phyloP scores from a whole-genome alignment of 1,284 basidiomycete species.

The Sphagnurus paluster region DNA sequence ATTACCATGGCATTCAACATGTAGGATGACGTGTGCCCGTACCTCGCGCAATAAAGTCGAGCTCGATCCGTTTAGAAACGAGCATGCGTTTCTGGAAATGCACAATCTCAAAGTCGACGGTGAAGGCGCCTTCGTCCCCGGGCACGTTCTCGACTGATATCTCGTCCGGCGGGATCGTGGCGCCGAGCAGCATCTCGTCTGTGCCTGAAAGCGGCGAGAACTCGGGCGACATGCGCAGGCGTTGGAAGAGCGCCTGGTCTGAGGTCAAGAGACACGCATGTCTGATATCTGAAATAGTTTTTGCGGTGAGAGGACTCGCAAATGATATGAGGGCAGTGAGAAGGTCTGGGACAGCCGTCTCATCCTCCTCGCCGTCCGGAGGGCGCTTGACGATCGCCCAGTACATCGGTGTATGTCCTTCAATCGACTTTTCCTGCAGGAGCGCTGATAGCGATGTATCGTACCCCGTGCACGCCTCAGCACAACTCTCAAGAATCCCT shows the following conservation, averaged over 20 bases:
- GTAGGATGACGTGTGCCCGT: slow-evolving; percentile 16
- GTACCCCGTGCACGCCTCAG: slow-evolving; percentile 34
- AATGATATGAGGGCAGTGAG: slow-evolving; percentile 51
- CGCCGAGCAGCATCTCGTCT: slow-evolving; percentile 60
- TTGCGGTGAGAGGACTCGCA: slow-evolving; percentile 50
- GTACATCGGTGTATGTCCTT: slow-evolving; percentile 63
- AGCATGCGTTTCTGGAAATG: slow-evolving; percentile 72
- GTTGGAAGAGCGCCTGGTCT: slow-evolving; percentile 64
- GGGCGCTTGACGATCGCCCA: slow-evolving; percentile 69
- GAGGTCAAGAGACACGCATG: slow-evolving; percentile 63
- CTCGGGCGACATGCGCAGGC: slow-evolving; percentile 49
- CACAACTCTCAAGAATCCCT: slow-evolving; percentile 37
- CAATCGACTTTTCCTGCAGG: slow-evolving; percentile 63
- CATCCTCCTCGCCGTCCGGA: slow-evolving; percentile 31
- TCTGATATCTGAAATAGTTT: slow-evolving; percentile 56
- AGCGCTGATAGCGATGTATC: slow-evolving; percentile 38
- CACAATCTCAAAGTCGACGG: slow-evolving; percentile 50
- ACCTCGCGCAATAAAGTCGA: slow-evolving; percentile 74
- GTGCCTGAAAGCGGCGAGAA: slow-evolving; percentile 50
- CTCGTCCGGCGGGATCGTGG: slow-evolving; percentile 48
- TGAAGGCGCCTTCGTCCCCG: slow-evolving; percentile 54
- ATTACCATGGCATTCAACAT: background rate
- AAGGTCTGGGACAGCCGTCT: slow-evolving; percentile 42
- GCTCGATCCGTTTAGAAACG: slow-evolving; percentile 49
- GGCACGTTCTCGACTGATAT: slow-evolving; percentile 49